Evolutionary conservation across 345 rosid species (phyloP).

Genomic region (Angophora floribunda): DNA sequence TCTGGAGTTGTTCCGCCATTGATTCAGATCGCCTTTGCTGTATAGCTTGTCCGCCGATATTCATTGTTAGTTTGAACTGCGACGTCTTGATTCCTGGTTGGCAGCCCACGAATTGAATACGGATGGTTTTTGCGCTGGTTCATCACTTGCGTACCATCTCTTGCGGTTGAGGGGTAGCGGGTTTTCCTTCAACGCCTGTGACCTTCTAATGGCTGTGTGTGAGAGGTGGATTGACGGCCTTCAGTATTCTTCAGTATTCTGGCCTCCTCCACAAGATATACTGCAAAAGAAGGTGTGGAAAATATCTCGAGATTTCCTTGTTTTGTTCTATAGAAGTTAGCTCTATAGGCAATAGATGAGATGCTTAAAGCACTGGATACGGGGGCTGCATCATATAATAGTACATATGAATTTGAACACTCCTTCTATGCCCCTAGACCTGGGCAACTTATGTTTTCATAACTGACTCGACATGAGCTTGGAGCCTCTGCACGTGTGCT

Average conservation of each 20-base stretch:
- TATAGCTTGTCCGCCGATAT: neutral
- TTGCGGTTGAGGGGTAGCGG: neutral
- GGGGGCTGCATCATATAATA: neutral
- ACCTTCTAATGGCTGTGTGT: slow-evolving; percentile 17
- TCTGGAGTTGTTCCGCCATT: neutral
- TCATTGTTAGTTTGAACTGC: slow-evolving; percentile 23
- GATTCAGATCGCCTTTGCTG: neutral
- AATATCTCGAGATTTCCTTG: neutral
- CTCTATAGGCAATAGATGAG: neutral
- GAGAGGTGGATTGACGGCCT: slow-evolving; percentile 97
- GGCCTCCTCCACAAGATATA: slow-evolving; percentile 81
- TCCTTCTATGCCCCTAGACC: neutral
- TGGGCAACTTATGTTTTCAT: neutral
- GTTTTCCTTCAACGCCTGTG: neutral
- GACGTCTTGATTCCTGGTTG: slow-evolving; percentile 43
- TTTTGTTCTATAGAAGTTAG: neutral
- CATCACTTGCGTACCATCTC: neutral
- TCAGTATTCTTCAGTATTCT: slow-evolving; percentile 73
- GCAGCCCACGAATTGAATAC: slow-evolving; percentile 4
- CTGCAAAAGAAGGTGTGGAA: slow-evolving; percentile 61
- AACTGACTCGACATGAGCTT: neutral
- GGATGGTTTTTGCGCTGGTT: neutral
- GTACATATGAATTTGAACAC: neutral
- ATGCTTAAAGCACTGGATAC: neutral
- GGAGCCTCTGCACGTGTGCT: neutral